Percentiles rank a stretch among this genome's conserved stretches.
phyloP scores from a whole-genome alignment of 495 filamentous ascomycete species.

The Xylaria intraflava region DNA sequence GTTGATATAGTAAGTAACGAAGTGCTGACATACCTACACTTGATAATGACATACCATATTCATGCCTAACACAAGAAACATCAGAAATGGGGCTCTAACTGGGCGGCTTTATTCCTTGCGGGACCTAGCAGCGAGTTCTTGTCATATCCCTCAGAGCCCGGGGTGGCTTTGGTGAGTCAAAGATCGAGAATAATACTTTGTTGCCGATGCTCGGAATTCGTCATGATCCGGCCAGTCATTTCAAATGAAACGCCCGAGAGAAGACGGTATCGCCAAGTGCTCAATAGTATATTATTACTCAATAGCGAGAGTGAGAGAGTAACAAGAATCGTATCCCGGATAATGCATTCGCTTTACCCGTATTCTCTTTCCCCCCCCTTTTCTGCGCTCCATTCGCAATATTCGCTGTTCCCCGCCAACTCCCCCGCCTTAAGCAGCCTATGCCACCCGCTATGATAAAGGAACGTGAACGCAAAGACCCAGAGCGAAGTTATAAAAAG shows the following conservation, averaged over 20 bases:
- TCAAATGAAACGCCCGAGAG: background rate
- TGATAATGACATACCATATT: background rate
- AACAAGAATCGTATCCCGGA: slow-evolving; percentile 6
- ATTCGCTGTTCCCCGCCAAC: background rate
- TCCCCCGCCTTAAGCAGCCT: background rate
- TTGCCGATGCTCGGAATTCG: background rate
- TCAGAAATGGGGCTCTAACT: background rate
- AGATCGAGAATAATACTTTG: background rate
- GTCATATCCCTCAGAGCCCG: background rate
- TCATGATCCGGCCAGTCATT: background rate
- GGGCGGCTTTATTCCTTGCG: no score
- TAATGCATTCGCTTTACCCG: background rate
- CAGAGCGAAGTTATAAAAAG: no score
- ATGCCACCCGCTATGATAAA: no score
- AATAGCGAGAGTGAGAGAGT: background rate
- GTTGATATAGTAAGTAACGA: background rate
- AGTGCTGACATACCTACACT: background rate
- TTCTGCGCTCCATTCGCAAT: background rate
- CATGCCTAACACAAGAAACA: background rate
- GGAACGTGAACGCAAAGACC: no score
- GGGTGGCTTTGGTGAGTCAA: no score
- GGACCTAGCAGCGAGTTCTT: background rate
- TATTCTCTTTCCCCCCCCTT: background rate
- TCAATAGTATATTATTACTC: slow-evolving; percentile 7
- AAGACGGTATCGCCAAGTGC: background rate